Evolutionary conservation across 139 green algal genomes (phyloP), one percentile per base, ranked within the genome.

Genomic region (Asterochloris erici): DNA sequence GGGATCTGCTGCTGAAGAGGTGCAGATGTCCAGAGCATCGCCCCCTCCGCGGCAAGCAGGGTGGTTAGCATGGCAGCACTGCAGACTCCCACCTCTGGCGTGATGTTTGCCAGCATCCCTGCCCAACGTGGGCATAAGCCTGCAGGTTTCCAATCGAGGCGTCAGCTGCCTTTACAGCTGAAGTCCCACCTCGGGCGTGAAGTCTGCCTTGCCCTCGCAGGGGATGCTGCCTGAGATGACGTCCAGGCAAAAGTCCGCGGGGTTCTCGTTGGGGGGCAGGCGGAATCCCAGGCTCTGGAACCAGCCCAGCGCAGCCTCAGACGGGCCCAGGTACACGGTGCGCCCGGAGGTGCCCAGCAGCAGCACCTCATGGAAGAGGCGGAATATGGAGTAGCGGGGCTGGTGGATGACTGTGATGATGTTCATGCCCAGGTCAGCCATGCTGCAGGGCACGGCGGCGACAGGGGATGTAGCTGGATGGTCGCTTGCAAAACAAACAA

Each of bases 361-460:
- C 79, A 97, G 76, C 70, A 94, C 83, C 76, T 93, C 88, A 83
- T 95, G 85, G 80, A 96, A 96, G 38, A 92, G 81, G 19, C 78
- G 69, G 81, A 97, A 97, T 63, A 95, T 89, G n/a, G 84, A 85
- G 85, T 88, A 95, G 74, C 89, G 89, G 9, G 94, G 94, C 90
- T 97, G 94, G 82, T 92, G 87, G 62, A 94, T 88, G 23, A 83
- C 91, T 9, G 86, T 90, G 12, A 94, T 84, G 27, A 98, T 84
- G 77, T 87, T 94, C 91, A 94, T 94, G 64, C 92, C 92, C 77
- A 93, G 81, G 21, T 83, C 78, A 0, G 91, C 85, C 89, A 95
- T 94, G 84, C 66, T 90, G 81, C 68, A 81, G 17, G 19, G 14
- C 12, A 78, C 23, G 21, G 14, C 19, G 21, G 6, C 6, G 38